Percentiles rank a stretch among this genome's conserved stretches.
Conservation (phyloP, 2,329 filamentous ascomycete genomes). For the Fusarium haematococcum region DNA sequence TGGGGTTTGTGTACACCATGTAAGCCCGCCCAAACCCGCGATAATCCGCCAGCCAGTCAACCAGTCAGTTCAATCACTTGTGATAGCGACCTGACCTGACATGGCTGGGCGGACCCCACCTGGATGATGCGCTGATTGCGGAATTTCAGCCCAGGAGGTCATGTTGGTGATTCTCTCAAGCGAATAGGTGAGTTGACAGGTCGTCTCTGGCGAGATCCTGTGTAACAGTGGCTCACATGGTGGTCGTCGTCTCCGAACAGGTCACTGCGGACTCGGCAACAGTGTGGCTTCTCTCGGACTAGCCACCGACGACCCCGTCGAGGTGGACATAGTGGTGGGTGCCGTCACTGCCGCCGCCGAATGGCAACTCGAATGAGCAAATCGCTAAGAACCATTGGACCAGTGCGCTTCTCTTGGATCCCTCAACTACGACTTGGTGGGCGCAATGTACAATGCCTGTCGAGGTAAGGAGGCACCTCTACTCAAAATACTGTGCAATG, state of each 20-base stretch:
- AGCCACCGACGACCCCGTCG: constrained; percentile 63
- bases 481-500: constrained; percentile 22
- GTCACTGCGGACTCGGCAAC: constrained; percentile 79
- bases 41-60: constrained; percentile 4
- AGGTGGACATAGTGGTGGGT: constrained; percentile 79
- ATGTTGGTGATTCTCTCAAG: constrained; percentile 45
- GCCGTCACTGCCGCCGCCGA: constrained; percentile 16
- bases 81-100: neutral
- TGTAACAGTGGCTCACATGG: constrained; percentile 38
- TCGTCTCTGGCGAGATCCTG: constrained; percentile 14
- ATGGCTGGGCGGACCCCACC: constrained; percentile 10
- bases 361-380: constrained; percentile 21
- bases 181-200: constrained; percentile 46
- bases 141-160: constrained; percentile 50
- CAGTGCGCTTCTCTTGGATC: constrained; percentile 85
- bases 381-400: constrained; percentile 33
- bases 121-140: constrained; percentile 26
- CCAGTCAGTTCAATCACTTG: neutral
- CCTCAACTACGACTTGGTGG: constrained; percentile 75
- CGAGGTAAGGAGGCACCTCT: constrained; percentile 56
- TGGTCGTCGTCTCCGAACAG: constrained; percentile 52
- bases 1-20: constrained; percentile 90
- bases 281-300: constrained; percentile 75
- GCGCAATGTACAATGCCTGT: constrained; percentile 65
- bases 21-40: constrained; percentile 54